Conservation (phyloP, 768 basidiomycete species). For the Boletus pseudo-olivaceus region DNA sequence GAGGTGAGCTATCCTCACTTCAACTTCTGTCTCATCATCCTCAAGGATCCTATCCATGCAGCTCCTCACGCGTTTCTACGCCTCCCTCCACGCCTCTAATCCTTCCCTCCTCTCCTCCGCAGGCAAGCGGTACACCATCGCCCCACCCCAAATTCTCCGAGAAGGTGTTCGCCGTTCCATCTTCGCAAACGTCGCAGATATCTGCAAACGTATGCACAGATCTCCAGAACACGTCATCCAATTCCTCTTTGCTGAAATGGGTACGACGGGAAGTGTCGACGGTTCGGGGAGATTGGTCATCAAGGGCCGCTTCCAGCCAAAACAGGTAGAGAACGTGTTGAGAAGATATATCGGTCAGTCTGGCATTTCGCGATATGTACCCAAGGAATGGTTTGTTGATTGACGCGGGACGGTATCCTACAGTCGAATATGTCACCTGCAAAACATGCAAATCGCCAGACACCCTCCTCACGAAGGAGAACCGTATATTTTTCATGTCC, state of each 20-base stretch:
- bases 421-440: slow-evolving; percentile 98
- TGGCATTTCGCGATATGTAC: not conserved
- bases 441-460: slow-evolving; percentile 99
- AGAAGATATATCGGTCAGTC: slow-evolving; percentile 90
- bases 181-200: slow-evolving; percentile 95
- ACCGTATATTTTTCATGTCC: slow-evolving; percentile 97
- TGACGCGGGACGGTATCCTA: not conserved
- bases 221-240: slow-evolving; percentile 97
- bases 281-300: slow-evolving; percentile 90
- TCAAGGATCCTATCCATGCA: slow-evolving; percentile 27
- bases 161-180: slow-evolving; percentile 98
- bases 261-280: slow-evolving; percentile 94
- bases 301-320: slow-evolving; percentile 97
- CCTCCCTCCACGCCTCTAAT: slow-evolving; percentile 87
- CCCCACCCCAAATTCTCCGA: slow-evolving; percentile 88
- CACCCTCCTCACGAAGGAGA: slow-evolving; percentile 94
- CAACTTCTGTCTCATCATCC: not conserved
- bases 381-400: not conserved
- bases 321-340: slow-evolving; percentile 96
- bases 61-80: slow-evolving; percentile 93
- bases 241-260: slow-evolving; percentile 97
- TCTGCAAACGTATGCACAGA: slow-evolving; percentile 98
- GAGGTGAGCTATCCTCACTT: slow-evolving; percentile 54
- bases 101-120: slow-evolving; percentile 82
- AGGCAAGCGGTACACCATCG: slow-evolving; percentile 95